Percentiles rank a stretch among this genome's conserved stretches.
Conservation (phyloP, 2,329 filamentous ascomycete genomes). For the Ophiostoma tasmaniense region DNA sequence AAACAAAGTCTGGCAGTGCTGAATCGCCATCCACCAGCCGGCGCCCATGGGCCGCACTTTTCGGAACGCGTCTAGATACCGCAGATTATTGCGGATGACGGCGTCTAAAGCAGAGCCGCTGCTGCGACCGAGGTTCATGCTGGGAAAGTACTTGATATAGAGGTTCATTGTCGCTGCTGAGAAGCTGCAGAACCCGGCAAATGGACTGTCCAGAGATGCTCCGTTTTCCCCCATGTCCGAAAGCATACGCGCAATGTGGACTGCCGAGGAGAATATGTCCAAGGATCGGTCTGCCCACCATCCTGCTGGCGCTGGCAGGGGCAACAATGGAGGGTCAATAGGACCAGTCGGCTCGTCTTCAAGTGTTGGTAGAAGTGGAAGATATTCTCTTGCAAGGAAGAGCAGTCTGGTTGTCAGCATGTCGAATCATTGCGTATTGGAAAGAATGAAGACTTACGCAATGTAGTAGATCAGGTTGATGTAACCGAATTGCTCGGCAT, state of each 20-base stretch:
- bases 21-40: neutral
- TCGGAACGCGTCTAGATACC: neutral
- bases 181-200: slow-evolving; percentile 27
- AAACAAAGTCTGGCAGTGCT: neutral
- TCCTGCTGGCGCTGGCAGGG: neutral
- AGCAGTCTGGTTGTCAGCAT: neutral
- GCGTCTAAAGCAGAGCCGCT: neutral
- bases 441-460: slow-evolving; percentile 28
- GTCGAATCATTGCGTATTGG: slow-evolving; percentile 27
- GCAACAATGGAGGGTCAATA: neutral
- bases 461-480: slow-evolving; percentile 37
- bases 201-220: neutral
- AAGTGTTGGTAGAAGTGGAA: neutral
- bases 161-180: slow-evolving; percentile 36
- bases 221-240: neutral
- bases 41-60: neutral
- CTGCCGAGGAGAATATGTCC: neutral
- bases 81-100: neutral
- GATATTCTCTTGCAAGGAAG: neutral
- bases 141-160: slow-evolving; percentile 33
- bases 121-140: slow-evolving; percentile 33
- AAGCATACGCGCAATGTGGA: neutral
- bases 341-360: neutral
- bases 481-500: slow-evolving; percentile 35
- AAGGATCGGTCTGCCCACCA: neutral